Conservation (phyloP, 768 basidiomycete genomes). For the Tricholoma sp. region DNA sequence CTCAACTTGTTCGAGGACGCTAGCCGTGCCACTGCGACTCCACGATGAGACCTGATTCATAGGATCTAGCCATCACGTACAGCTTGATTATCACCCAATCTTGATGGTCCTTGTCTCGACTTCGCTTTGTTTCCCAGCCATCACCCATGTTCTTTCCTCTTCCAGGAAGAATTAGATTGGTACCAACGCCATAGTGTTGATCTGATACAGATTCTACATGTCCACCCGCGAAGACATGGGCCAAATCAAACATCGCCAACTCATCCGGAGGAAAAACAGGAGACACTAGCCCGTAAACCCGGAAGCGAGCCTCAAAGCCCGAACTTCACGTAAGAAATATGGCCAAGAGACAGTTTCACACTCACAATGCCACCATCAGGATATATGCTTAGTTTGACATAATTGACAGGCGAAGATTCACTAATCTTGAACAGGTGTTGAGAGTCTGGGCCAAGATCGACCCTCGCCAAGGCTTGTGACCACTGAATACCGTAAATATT, state of each 20-base stretch:
- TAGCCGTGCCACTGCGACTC: conserved; percentile 58
- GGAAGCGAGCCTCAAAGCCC: conserved; percentile 71
- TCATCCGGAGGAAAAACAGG: conserved; percentile 53
- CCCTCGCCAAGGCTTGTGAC: conserved; percentile 72
- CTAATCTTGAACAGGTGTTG: conserved; percentile 82
- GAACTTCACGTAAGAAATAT: conserved; percentile 3
- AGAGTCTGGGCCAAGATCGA: conserved; percentile 75
- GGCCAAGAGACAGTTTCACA: conserved; percentile 11
- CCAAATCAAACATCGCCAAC: conserved; percentile 67
- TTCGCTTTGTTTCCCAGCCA: conserved; percentile 97
- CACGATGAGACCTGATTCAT: conserved; percentile 1
- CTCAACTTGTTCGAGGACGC: conserved; percentile 70
- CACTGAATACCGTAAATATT: conserved; percentile 47
- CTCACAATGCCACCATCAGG: conserved; percentile 96
- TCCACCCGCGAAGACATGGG: conserved; percentile 87
- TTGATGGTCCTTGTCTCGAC: conserved; percentile 69
- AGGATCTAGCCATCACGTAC: conserved; percentile 39
- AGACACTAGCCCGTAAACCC: conserved; percentile 79
- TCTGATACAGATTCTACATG: conserved; percentile 82
- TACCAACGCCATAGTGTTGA: conserved; percentile 91
- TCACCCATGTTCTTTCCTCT: conserved; percentile 94
- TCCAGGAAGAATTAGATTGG: conserved; percentile 88
- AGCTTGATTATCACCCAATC: conserved; percentile 92
- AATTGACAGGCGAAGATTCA: conserved; percentile 49
- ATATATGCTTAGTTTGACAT: conserved; percentile 91